These are phyloP conservation scores for Xenosphaeropsis pyriputrescens DNA, from an alignment of 2,329 filamentous ascomycete genomes.

Conservation along the genomic window DNA sequence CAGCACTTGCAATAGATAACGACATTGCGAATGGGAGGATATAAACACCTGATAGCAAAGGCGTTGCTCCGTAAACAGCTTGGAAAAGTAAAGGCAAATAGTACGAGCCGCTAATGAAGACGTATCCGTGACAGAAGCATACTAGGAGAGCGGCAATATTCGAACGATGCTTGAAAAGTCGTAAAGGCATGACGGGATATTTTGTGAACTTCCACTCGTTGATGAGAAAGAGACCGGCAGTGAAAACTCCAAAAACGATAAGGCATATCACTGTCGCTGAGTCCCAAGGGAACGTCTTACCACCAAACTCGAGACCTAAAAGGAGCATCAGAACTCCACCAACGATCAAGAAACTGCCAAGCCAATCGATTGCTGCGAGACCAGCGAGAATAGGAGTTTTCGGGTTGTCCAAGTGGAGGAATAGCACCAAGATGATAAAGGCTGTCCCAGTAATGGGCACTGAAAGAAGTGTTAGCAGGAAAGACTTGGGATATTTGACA, in stretches of 20 bases:
- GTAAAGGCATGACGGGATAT: constrained; percentile 66
- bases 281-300: constrained; percentile 48
- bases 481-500: constrained; percentile 40
- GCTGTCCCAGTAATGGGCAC: constrained; percentile 19
- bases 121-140: constrained; percentile 59
- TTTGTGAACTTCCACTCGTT: constrained; percentile 61
- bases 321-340: constrained; percentile 76
- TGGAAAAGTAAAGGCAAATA: constrained; percentile 57
- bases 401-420: constrained; percentile 53
- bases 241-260: constrained; percentile 47
- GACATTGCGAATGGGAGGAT: constrained; percentile 56
- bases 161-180: constrained; percentile 51
- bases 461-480: constrained; percentile 35
- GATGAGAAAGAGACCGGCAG: constrained; percentile 45
- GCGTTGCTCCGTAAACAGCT: constrained; percentile 53
- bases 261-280: constrained; percentile 17
- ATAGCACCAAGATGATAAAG: constrained; percentile 40
- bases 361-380: constrained; percentile 44
- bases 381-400: constrained; percentile 46
- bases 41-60: constrained; percentile 65
- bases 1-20: constrained; percentile 46
- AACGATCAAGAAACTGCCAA: constrained; percentile 43
- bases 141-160: constrained; percentile 52
- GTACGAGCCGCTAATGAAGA: constrained; percentile 7
- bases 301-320: constrained; percentile 75